Conservation (phyloP, 371 early-diverging fungal genomes). For the Dichotomocladium elegans region DNA sequence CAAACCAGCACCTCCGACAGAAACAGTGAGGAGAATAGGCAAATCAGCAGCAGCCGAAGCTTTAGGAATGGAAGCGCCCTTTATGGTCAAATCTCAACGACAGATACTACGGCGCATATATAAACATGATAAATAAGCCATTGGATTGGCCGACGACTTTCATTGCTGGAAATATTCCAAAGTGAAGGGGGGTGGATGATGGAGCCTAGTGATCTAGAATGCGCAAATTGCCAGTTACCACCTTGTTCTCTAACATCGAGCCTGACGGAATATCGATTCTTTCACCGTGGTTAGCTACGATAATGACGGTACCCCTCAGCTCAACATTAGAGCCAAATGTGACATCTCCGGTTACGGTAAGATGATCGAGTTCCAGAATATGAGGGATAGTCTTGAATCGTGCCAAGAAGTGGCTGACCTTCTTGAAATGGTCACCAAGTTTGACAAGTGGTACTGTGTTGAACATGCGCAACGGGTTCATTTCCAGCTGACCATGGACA, state of each 20-base stretch:
- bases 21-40: too few species aligned
- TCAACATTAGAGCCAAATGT: constrained; percentile 93
- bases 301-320: constrained; percentile 97
- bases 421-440: constrained; percentile 98
- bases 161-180: not conserved
- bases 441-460: constrained; percentile 93
- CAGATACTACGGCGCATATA: too few species aligned
- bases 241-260: constrained; percentile 95
- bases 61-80: too few species aligned
- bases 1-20: too few species aligned
- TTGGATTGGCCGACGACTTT: not conserved
- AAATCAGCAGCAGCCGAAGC: too few species aligned
- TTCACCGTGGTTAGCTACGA: constrained; percentile 95
- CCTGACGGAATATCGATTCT: constrained; percentile 98
- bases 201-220: constrained; percentile 70
- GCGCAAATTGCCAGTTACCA: constrained; percentile 96
- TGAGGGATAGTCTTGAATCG: constrained; percentile 94
- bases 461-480: constrained; percentile 93
- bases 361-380: constrained; percentile 97
- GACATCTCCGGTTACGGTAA: constrained; percentile 99
- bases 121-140: not conserved
- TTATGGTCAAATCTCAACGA: too few species aligned
- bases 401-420: constrained; percentile 68
- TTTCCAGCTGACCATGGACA: constrained; percentile 86
- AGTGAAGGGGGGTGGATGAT: not conserved